A percentile compares a stretch with the other conserved stretches of the same genome.
Evolutionary conservation across 345 rosid genomes (phyloP).

Genomic region (Pistacia atlantica): DNA sequence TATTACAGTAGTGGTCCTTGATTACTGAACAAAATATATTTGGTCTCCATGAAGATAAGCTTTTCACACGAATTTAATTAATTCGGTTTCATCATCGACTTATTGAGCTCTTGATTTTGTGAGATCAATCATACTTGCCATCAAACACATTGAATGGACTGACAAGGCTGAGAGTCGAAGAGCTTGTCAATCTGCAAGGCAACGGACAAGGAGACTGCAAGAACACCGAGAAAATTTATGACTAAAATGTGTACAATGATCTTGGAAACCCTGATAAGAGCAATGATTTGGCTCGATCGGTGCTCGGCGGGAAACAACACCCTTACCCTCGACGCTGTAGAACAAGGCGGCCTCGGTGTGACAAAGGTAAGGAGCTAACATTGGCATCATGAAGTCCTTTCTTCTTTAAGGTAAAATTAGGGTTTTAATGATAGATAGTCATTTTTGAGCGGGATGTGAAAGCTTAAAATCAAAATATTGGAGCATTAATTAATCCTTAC

Average conservation of each 20-base stretch:
- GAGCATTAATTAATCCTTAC: too few species aligned
- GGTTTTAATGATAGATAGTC: too few species aligned
- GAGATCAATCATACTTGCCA: constrained; percentile 39
- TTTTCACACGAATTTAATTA: too few species aligned
- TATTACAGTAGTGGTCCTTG: too few species aligned
- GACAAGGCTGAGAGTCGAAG: constrained; percentile 35
- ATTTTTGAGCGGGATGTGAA: too few species aligned
- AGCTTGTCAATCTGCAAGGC: constrained; percentile 34
- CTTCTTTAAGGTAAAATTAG: too few species aligned
- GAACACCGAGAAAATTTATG: constrained; percentile 38
- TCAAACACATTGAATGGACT: constrained; percentile 39
- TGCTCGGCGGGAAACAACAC: constrained; percentile 28
- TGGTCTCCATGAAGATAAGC: not conserved
- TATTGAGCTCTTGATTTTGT: too few species aligned
- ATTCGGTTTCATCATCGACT: too few species aligned
- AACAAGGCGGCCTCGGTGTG: constrained; percentile 44
- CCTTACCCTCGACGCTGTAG: constrained; percentile 66
- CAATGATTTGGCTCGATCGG: constrained; percentile 22
- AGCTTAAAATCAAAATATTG: too few species aligned
- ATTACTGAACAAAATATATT: too few species aligned
- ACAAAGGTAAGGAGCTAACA: constrained; percentile 21
- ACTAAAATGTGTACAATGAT: constrained; percentile 45
- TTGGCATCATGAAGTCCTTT: not conserved
- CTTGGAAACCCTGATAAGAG: constrained; percentile 35
- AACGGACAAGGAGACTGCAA: constrained; percentile 41